Percentiles rank a stretch among this genome's conserved stretches.
Evolutionary conservation across 306 rosid species (phyloP).

Genomic region (Castanopsis chinensis): DNA sequence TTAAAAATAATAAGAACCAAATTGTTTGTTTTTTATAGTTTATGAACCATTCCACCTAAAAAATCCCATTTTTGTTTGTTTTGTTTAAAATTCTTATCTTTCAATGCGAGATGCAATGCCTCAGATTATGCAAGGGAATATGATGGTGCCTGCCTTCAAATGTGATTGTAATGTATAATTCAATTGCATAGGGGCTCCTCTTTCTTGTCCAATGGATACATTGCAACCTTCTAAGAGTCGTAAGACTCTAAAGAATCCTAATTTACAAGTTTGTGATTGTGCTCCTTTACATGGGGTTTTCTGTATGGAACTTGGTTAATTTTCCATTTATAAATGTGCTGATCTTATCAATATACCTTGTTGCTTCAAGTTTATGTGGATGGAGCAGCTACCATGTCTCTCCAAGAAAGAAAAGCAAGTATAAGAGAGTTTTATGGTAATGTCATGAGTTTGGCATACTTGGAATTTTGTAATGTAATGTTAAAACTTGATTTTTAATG

Average conservation of each 20-base stretch:
- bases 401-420: slow-evolving; percentile 87
- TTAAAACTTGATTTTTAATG: no score
- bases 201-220: slow-evolving; percentile 93
- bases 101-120: slow-evolving; percentile 55
- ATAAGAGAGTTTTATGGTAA: slow-evolving; percentile 94
- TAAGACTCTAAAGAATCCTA: slow-evolving; percentile 79
- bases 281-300: neutral
- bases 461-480: neutral
- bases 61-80: neutral
- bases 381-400: slow-evolving; percentile 91
- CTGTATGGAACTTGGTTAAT: slow-evolving; percentile 2
- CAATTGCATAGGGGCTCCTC: slow-evolving; percentile 82
- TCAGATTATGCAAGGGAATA: slow-evolving; percentile 82
- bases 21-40: no score
- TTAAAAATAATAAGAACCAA: no score
- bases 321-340: slow-evolving; percentile 16
- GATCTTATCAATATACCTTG: slow-evolving; percentile 15
- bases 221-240: slow-evolving; percentile 87
- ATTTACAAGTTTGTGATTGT: slow-evolving; percentile 69
- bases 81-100: neutral
- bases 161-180: slow-evolving; percentile 94
- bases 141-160: slow-evolving; percentile 96
- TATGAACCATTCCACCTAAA: neutral
- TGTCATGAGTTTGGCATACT: neutral
- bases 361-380: slow-evolving; percentile 80